A percentile compares a stretch with the other conserved stretches of the same genome.
Conservation (phyloP, 208 protist genomes). For the Acanthamoeba comandoni region DNA sequence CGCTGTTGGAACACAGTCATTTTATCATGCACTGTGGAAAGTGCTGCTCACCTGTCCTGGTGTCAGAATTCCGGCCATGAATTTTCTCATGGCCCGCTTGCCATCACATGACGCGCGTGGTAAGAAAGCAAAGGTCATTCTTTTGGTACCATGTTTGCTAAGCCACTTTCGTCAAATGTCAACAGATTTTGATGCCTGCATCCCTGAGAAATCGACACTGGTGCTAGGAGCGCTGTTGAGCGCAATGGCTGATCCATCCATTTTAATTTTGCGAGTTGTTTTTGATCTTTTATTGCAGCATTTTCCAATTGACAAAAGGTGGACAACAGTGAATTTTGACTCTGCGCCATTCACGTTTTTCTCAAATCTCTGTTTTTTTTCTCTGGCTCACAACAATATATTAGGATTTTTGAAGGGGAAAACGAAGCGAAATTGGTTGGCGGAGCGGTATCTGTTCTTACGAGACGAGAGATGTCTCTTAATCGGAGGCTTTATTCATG, state of each 20-base stretch:
- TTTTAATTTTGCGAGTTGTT: slow-evolving; percentile 78
- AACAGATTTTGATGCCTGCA: slow-evolving; percentile 38
- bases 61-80: slow-evolving; percentile 75
- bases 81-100: slow-evolving; percentile 75
- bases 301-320: slow-evolving; percentile 66
- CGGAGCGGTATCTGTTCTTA: slow-evolving; percentile 47
- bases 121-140: too few relatives aligned
- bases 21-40: slow-evolving; percentile 81
- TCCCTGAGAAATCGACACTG: slow-evolving; percentile 78
- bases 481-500: slow-evolving; percentile 77
- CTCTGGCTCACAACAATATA: neutral
- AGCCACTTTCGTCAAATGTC: neutral
- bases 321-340: neutral
- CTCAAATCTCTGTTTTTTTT: too few relatives aligned
- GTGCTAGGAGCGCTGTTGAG: slow-evolving; percentile 70
- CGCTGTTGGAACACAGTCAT: slow-evolving; percentile 50
- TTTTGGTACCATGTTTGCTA: too few relatives aligned
- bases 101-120: slow-evolving; percentile 11
- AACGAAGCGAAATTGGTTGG: neutral
- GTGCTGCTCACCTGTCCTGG: slow-evolving; percentile 67
- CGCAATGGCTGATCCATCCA: slow-evolving; percentile 69
- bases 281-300: slow-evolving; percentile 78
- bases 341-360: too few relatives aligned
- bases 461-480: slow-evolving; percentile 75
- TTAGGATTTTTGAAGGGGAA: too few relatives aligned